Conservation (phyloP, 306 rosid species). For the Lathyrus sativus region DNA sequence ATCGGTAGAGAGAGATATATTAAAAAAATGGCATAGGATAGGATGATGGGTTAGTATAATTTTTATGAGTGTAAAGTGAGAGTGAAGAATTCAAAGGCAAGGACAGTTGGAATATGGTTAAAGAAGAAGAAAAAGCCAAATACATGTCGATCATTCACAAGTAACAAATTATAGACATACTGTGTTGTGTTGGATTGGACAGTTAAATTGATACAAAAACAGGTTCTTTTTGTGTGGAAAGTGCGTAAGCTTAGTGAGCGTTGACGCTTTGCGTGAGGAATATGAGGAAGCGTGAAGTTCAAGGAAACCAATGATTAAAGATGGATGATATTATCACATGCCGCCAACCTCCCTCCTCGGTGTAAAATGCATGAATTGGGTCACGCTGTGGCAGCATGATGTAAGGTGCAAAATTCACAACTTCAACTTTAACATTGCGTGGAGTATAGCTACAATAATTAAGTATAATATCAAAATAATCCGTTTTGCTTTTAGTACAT, state of each 20-base stretch:
- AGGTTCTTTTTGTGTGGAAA: conserved; percentile 6
- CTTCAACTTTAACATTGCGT: conserved; percentile 24
- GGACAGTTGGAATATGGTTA: conserved; percentile 40
- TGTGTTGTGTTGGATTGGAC: conserved; percentile 18
- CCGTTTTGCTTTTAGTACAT: neutral
- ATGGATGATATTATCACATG: conserved; percentile 37
- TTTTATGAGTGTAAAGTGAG: conserved; percentile 29
- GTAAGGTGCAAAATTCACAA: conserved; percentile 35
- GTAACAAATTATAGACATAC: neutral
- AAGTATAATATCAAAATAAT: neutral
- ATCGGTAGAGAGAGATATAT: neutral
- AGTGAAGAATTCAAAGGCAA: conserved; percentile 25
- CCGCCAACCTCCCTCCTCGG: conserved; percentile 28
- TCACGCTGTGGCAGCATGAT: conserved; percentile 39
- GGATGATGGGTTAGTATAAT: conserved; percentile 2
- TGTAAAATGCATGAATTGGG: conserved; percentile 35
- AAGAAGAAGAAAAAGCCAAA: conserved; percentile 32
- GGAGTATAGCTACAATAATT: neutral
- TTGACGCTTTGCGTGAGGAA: conserved; percentile 48
- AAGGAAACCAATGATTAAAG: conserved; percentile 53
- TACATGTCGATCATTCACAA: conserved; percentile 17
- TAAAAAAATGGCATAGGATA: neutral
- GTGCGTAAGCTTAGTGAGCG: conserved; percentile 28
- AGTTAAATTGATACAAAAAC: neutral
- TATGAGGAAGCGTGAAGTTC: conserved; percentile 31